A percentile compares a stretch with the other conserved stretches of the same genome.
Evolutionary conservation across 345 rosid genomes (phyloP).

Genomic region (Anacardium occidentale): DNA sequence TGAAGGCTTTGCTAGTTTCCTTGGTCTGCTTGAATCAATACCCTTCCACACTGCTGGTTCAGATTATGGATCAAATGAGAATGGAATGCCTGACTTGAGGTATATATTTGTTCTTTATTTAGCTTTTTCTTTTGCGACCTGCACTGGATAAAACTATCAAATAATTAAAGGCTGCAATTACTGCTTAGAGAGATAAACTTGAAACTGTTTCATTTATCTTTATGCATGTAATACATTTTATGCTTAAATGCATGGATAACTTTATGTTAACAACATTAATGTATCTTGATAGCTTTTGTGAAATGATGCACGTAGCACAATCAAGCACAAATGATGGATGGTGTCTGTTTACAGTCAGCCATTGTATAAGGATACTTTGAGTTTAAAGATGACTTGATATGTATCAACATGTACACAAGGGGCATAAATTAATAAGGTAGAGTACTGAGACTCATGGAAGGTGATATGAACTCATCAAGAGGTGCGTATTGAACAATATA

Average conservation of each 20-base stretch:
- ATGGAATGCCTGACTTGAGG: slow-evolving; percentile 62
- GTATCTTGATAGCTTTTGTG: not conserved
- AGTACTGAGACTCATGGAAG: slow-evolving; percentile 3
- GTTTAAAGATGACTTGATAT: not conserved
- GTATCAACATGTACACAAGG: not conserved
- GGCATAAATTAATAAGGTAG: not conserved
- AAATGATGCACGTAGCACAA: not conserved
- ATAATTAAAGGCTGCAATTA: not conserved
- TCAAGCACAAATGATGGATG: not conserved
- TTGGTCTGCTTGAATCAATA: slow-evolving; percentile 81
- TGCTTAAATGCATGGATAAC: not conserved
- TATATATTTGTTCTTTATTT: slow-evolving; percentile 26
- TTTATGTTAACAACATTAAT: not conserved
- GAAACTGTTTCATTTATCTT: not conserved
- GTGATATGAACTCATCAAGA: not conserved
- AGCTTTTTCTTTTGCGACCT: not conserved
- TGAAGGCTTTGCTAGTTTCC: slow-evolving; percentile 69
- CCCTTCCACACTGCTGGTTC: slow-evolving; percentile 68
- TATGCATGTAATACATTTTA: not conserved
- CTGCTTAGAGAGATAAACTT: not conserved
- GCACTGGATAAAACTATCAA: slow-evolving; percentile 6
- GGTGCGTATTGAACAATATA: not conserved
- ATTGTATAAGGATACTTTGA: slow-evolving; percentile 1
- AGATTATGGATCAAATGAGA: slow-evolving; percentile 53
- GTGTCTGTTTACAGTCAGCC: not conserved